Base-by-base conservation (phyloP, 176 grass and related monocot genomes). In the Musa acuminata region DNA sequence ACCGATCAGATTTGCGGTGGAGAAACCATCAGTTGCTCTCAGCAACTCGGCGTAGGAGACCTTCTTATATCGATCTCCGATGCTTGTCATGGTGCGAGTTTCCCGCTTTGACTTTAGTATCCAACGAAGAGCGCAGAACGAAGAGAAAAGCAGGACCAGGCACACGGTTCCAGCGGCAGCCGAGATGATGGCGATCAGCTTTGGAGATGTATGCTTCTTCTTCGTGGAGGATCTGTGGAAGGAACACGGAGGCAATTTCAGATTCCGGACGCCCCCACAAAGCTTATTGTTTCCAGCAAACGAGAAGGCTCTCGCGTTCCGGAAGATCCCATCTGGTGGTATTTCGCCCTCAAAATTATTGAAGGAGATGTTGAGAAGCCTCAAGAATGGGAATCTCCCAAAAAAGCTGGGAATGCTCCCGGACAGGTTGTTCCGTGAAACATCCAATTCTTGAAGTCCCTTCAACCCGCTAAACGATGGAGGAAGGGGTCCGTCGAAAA, bases 301-400 rank as follows among this genome's bases (percentile, higher is more conserved):
- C 13, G 75, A 83, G 0, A 72, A 43, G 8, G 5, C 62, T n/a
- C 13, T 9, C n/a, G 0, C 0, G 14, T 86, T 89, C 5, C 0
- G 6, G 85, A 89, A 89, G 17, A 83, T 1, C 4, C 80, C 87
- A 0, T 75, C 14, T 0, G 0, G 19, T 43, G 90, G 84, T n/a
- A 87, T 43, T 66, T 8, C 26, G 13, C 90, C 90, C 4, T 75
- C 52, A 9, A 93, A 78, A 64, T 83, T 76, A 51, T 93, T 93
- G 79, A 83, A 87, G 0, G 90, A 87, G 70, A 89, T 54, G 76
- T 89, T 89, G 1, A 93, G 71, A 27, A 53, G 62, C 53, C 26
- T 86, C 55, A 49, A 62, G 17, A 62, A 11, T 8, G 13, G 12
- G 7, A 75, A 58, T 1, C 11, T 74, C 0, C 9, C 74, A 0